phyloP scores from a whole-genome alignment of 805 yeast genomes.

The Saturnispora kantuleensis region DNA sequence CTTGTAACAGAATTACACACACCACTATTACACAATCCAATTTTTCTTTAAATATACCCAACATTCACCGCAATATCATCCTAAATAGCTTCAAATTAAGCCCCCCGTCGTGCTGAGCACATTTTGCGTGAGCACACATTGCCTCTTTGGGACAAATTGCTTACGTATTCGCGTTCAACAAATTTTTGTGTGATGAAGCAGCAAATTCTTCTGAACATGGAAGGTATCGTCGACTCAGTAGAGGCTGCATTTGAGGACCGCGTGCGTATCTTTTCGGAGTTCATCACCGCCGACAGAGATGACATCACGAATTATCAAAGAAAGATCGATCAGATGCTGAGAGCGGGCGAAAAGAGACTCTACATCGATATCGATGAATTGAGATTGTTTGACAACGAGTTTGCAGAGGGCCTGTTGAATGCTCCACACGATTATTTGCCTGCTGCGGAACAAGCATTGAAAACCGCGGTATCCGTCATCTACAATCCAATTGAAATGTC shows the following conservation, averaged over 20 bases:
- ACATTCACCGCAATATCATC: no score
- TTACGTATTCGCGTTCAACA: neutral
- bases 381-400: slow-evolving; percentile 64
- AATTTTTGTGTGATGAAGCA: neutral
- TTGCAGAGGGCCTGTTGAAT: slow-evolving; percentile 67
- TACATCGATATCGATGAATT: slow-evolving; percentile 77
- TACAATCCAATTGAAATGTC: slow-evolving; percentile 53
- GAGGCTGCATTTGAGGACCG: slow-evolving; percentile 60
- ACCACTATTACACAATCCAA: no score
- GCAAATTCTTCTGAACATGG: slow-evolving; percentile 13
- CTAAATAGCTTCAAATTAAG: no score
- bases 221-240: slow-evolving; percentile 20
- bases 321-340: slow-evolving; percentile 63
- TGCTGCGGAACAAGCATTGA: slow-evolving; percentile 77
- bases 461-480: slow-evolving; percentile 67
- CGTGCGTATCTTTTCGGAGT: slow-evolving; percentile 81
- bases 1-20: no score
- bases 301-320: slow-evolving; percentile 51
- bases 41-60: no score
- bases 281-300: slow-evolving; percentile 48
- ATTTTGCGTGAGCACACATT: no score
- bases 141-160: neutral
- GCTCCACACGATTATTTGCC: slow-evolving; percentile 82
- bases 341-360: slow-evolving; percentile 55
- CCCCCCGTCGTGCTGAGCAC: no score